Base-by-base conservation (phyloP, 441 rosid genomes). In the Jatropha podagrica region DNA sequence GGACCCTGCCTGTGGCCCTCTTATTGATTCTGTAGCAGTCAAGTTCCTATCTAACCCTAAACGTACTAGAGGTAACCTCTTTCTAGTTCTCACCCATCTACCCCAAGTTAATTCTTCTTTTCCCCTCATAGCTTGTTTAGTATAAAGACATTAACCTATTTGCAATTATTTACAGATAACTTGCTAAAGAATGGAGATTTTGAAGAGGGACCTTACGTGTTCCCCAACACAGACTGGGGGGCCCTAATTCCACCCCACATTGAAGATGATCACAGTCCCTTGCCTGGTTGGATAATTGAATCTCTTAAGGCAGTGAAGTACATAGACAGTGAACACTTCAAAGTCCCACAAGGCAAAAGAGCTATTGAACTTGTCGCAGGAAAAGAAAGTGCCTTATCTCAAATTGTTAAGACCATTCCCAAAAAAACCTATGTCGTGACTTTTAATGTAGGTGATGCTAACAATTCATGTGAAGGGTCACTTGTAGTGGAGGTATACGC, bases 291-390 rank as follows among this genome's bases (percentile, higher is more conserved):
- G 97, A 87, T 88, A 0, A 73, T 89, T 7, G 98, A 92, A 70
- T 92, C 97, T 48, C 96, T 92, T n/a, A 94, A 92, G 68, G 98
- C 95, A 49, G 92, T 90, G 0, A 92, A 91, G 77, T 91, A 92
- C 82, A 77, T 94, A 0, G 95, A 94, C 80, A 59, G 72, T 0
- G 82, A 81, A 0, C 98, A 92, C 73, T 90, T 86, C 70, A 11
- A 74, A 1, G 89, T 92, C 63, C 96, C 97, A 0, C 68, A 81
- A 13, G 96, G 98, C 60, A 83, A 79, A 68, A 80, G 86, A 65
- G 97, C 94, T 0, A 68, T 92, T 2, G 96, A 94, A 72, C 97
- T 94, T 1, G 77, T 91, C 0, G 97, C 86, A 14, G 98, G 98
- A 55, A 91, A 86, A 82, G 98, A 94, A 72, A 91, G 98, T 72